Conservation (phyloP, 208 protist species). For the Acanthamoeba triangularis region DNA sequence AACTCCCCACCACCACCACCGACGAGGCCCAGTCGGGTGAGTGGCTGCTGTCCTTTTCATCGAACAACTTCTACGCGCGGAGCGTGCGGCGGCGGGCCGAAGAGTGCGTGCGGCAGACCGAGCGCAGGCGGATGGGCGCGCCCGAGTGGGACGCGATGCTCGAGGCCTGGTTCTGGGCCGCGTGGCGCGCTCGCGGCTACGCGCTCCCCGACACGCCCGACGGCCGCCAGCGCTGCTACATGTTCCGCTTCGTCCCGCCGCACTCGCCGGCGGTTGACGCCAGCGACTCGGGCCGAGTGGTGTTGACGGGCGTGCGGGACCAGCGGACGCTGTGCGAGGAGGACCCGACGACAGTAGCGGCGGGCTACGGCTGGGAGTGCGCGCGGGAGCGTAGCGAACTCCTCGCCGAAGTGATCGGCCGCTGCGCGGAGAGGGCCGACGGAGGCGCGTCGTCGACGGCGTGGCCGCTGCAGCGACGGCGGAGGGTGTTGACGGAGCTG, state of each 20-base stretch:
- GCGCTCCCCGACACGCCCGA: neutral
- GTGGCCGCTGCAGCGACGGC: neutral
- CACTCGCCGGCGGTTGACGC: neutral
- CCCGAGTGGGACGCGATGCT: neutral
- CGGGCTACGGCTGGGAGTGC: neutral
- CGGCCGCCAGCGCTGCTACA: neutral
- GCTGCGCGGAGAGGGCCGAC: neutral
- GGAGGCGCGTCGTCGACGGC: neutral
- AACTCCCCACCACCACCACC: neutral
- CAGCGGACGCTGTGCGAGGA: neutral
- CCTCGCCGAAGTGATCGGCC: neutral
- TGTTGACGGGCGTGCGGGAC: neutral
- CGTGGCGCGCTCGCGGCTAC: neutral
- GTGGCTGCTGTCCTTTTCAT: neutral
- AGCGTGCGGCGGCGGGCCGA: neutral
- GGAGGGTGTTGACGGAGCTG: neutral
- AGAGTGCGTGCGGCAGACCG: neutral
- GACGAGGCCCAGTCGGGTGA: neutral
- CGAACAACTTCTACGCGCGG: conserved; percentile 3
- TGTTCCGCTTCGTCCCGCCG: conserved; percentile 6
- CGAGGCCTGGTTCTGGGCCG: conserved; percentile 18
- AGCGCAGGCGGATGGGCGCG: neutral
- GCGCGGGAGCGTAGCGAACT: neutral
- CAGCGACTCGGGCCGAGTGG: neutral
- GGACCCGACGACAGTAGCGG: neutral